Conservation (phyloP, 2,329 filamentous ascomycete species). For the Hawksworthiomyces lignivorus region DNA sequence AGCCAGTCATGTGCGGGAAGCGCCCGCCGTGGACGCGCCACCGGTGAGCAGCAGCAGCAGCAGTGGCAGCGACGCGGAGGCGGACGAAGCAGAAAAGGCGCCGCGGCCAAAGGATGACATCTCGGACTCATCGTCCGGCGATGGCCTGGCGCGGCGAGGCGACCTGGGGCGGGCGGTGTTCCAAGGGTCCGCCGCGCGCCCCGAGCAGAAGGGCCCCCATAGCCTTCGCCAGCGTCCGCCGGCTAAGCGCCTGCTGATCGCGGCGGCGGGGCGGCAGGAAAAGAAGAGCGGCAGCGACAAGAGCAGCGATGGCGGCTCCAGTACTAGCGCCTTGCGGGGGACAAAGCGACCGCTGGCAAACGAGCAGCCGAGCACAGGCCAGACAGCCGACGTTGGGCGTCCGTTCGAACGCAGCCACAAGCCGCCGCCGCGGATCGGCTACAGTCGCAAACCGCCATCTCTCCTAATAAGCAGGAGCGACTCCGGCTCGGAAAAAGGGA, state of each 20-base stretch:
- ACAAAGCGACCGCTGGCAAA: slow-evolving; percentile 2
- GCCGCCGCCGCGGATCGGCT: neutral
- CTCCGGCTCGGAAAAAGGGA: neutral
- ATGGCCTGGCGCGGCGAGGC: slow-evolving; percentile 3
- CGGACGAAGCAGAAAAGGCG: neutral
- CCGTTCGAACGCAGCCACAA: neutral
- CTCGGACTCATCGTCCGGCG: slow-evolving; percentile 5
- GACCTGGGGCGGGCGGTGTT: slow-evolving; percentile 10
- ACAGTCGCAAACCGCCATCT: slow-evolving; percentile 2
- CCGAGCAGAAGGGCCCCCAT: neutral
- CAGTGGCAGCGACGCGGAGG: no score
- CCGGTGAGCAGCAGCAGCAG: slow-evolving; percentile 16
- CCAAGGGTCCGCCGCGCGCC: neutral
- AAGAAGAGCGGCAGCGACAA: neutral
- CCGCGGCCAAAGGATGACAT: neutral
- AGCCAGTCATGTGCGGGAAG: neutral
- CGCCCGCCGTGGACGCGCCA: slow-evolving; percentile 11
- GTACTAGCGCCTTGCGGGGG: neutral
- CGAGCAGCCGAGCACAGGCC: neutral
- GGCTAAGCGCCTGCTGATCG: neutral
- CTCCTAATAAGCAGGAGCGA: neutral
- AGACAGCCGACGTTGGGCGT: neutral
- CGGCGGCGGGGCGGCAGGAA: neutral
- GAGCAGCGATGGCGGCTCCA: slow-evolving; percentile 1
- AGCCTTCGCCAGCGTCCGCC: neutral